Evolutionary conservation across 208 protist species (phyloP), one percentile per base, ranked within the genome.

Genomic region (Acanthamoeba healyi): DNA sequence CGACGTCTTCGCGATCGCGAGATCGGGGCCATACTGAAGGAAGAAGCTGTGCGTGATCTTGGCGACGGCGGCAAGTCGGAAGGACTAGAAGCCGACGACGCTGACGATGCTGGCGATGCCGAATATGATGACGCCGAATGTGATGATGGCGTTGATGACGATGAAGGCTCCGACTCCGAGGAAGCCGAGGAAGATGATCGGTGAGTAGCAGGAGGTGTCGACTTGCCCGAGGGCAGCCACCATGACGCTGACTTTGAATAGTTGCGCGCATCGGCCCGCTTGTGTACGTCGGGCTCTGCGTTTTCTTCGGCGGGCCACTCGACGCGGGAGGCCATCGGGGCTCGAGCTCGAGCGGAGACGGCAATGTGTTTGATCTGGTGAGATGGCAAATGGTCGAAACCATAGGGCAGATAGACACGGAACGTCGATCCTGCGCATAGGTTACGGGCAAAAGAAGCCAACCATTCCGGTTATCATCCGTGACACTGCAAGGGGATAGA

Each of bases 181-280:
- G n/a, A n/a, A n/a, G n/a, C n/a, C n/a, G n/a, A n/a, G n/a, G n/a
- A n/a, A n/a, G n/a, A n/a, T n/a, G n/a, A n/a, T n/a, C n/a, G n/a
- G n/a, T n/a, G n/a, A n/a, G n/a, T n/a, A n/a, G 54, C 17, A 24
- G 17, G 0, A 24, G 54, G 54, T 1, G 29, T 17, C 24, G 54
- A n/a, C 0, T 19, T 26, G 56, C 12, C 24, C 15, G 86, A 44
- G 17, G 86, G 86, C 24, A 92, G 86, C 86, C 86, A 92, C 86
- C 86, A 92, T 24, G 51, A 74, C 17, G 86, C 86, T 7, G 51
- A 49, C 61, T 74, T 92, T 9, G 86, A 65, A 29, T 92, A 92
- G 32, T 54, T 54, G 10, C 49, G 89, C 19, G 63, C 51, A 24
- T 86, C 77, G 46, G 77, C 44, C 2, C 22, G 77, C 29, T 24